Evolutionary conservation across 257 asterid species (phyloP).

Genomic region (Nicotiana knightiana): DNA sequence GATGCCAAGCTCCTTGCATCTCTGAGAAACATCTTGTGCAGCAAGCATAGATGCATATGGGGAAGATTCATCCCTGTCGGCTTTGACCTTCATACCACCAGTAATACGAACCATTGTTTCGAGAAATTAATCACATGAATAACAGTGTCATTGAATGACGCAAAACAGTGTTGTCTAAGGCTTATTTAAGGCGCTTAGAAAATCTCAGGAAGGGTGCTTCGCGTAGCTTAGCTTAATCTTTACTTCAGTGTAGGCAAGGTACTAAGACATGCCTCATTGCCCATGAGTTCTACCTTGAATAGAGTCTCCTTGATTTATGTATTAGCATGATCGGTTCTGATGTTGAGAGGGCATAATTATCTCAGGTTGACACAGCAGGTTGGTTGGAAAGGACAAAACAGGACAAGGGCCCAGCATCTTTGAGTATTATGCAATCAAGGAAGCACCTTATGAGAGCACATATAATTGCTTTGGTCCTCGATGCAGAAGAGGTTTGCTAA

Average conservation of each 20-base stretch:
- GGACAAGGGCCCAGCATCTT: slow-evolving; percentile 87
- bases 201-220: too few relatives aligned
- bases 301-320: neutral
- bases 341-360: neutral
- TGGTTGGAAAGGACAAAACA: slow-evolving; percentile 95
- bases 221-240: too few relatives aligned
- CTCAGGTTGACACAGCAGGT: slow-evolving; percentile 96
- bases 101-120: too few relatives aligned
- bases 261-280: too few relatives aligned
- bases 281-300: too few relatives aligned
- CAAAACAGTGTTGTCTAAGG: too few relatives aligned
- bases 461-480: slow-evolving; percentile 85
- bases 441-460: slow-evolving; percentile 99
- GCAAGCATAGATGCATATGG: slow-evolving; percentile 10
- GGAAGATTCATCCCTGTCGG: slow-evolving; percentile 7
- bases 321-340: neutral
- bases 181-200: too few relatives aligned
- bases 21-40: slow-evolving; percentile 2
- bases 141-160: too few relatives aligned
- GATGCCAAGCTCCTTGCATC: slow-evolving; percentile 8
- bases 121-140: too few relatives aligned
- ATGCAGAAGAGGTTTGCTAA: slow-evolving; percentile 82
- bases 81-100: slow-evolving; percentile 7
- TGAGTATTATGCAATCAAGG: slow-evolving; percentile 92
- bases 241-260: too few relatives aligned